Base-by-base conservation (phyloP, 305 asterid species). In the Solanum aculeatissimum region DNA sequence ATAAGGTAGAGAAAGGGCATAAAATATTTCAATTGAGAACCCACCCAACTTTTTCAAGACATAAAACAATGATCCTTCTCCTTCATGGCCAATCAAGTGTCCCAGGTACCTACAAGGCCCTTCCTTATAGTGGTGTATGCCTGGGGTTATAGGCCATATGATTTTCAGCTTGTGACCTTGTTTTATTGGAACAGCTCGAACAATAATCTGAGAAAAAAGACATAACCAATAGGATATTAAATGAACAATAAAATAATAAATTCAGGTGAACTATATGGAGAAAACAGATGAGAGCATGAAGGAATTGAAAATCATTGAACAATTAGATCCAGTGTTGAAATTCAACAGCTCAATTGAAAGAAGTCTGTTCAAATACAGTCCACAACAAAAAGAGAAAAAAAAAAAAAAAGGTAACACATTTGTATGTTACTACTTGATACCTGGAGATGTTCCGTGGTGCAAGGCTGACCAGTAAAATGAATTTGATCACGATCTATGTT, bases 41-140 rank as follows among this genome's bases (percentile, higher is more conserved):
- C 87, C 91, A 97, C 99, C 99, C 89, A 94, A 88, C 88, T 94
- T 97, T 90, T 97, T 97, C 93, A 97, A 89, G 86, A 90, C 82
- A 88, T 92, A 95, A 93, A 94, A 97, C 89, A 97, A 62, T 82
- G 98, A 97, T 91, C 99, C 99, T 90, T 93, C 98, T 91, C 98
- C 99, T 93, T 95, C 99, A 91, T 97, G 98, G 89, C 99, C 98
- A 89, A 95, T 92, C 91, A 97, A 89, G 91, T 97, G 99, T 84
- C 96, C 91, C 86, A 95, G 93, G 86, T 97, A 97, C 89, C 95
- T 89, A 91, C 90, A 68, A 10, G 96, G 92, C 86, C 98, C 98
- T 90, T 97, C 99, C 92, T 92, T 89, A 89, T 97, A 97, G 84
- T 93, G 92, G 83, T 6, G 95, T 86, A 95, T 91, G 83, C 90